Evolutionary conservation across 192 early-diverging fungal species (phyloP).

Genomic region (Coemansia sp.): DNA sequence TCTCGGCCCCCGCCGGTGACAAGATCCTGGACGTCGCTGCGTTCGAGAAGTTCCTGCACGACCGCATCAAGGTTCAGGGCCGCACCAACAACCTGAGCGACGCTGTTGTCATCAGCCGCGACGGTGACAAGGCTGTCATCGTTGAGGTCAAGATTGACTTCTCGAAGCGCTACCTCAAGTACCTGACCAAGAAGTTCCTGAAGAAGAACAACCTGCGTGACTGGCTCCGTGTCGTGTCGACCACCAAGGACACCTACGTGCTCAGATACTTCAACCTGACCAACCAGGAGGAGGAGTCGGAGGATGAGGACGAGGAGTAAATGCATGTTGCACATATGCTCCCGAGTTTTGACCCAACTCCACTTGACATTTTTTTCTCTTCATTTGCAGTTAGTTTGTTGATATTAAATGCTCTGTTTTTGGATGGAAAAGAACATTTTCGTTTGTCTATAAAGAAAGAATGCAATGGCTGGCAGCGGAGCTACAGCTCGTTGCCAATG

Average conservation of each 20-base stretch:
- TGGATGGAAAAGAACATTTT: background rate
- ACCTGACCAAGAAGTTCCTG: constrained; percentile 99
- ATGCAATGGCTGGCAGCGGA: background rate
- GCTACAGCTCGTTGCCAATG: constrained; percentile 89
- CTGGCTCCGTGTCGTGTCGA: constrained; percentile 94
- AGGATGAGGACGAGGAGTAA: constrained; percentile 47
- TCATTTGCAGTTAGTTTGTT: constrained; percentile 11
- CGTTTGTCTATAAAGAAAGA: background rate
- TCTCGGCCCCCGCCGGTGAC: constrained; percentile 88
- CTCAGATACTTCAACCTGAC: constrained; percentile 81
- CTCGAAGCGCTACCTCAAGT: constrained; percentile 99
- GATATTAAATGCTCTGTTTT: background rate
- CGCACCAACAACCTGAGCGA: constrained; percentile 94
- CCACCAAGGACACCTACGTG: constrained; percentile 86
- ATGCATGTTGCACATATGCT: background rate
- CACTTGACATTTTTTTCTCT: background rate
- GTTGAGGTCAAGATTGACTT: constrained; percentile 75
- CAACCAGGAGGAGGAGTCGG: constrained; percentile 43
- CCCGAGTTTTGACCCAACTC: background rate
- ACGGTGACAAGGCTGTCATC: constrained; percentile 69
- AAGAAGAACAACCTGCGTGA: constrained; percentile 99
- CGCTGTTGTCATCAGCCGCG: constrained; percentile 78
- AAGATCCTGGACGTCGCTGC: constrained; percentile 95
- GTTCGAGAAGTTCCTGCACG: constrained; percentile 98
- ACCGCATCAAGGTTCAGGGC: constrained; percentile 96